These are phyloP conservation scores for Pseudogymnoascus sp. DNA, from an alignment of 2,329 filamentous ascomycete genomes.

Conservation along the genomic window DNA sequence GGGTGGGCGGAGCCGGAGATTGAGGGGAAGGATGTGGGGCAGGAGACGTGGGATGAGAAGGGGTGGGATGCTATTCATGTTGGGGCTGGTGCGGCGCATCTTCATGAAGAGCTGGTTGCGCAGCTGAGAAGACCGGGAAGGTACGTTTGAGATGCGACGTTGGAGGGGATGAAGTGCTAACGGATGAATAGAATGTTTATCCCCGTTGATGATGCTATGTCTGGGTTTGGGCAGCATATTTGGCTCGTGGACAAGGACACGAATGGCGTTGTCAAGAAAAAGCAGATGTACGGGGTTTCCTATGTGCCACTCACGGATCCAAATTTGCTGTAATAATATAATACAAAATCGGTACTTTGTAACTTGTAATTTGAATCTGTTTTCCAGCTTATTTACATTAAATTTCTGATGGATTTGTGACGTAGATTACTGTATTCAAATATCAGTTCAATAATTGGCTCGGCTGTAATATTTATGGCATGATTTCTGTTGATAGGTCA, in stretches of 20 bases:
- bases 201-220: constrained; percentile 53
- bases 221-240: constrained; percentile 50
- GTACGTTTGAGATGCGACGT: constrained; percentile 24
- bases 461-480: neutral
- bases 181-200: constrained; percentile 55
- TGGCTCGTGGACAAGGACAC: constrained; percentile 67
- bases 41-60: constrained; percentile 34
- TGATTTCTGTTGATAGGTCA: neutral
- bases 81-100: constrained; percentile 68
- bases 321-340: neutral
- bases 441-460: neutral
- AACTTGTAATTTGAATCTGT: neutral
- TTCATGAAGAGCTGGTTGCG: constrained; percentile 64
- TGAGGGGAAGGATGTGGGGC: constrained; percentile 31
- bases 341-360: neutral
- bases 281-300: constrained; percentile 59
- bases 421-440: neutral
- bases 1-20: constrained; percentile 44
- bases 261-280: constrained; percentile 50
- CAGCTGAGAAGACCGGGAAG: constrained; percentile 73
- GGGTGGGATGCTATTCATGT: constrained; percentile 94
- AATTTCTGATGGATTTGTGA: neutral
- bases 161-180: constrained; percentile 11
- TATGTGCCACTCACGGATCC: constrained; percentile 74
- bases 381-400: neutral